Evolutionary conservation across 2,329 filamentous ascomycete species (phyloP), one percentile per base, ranked within the genome.

Genomic region (Stenocarpella maydis): DNA sequence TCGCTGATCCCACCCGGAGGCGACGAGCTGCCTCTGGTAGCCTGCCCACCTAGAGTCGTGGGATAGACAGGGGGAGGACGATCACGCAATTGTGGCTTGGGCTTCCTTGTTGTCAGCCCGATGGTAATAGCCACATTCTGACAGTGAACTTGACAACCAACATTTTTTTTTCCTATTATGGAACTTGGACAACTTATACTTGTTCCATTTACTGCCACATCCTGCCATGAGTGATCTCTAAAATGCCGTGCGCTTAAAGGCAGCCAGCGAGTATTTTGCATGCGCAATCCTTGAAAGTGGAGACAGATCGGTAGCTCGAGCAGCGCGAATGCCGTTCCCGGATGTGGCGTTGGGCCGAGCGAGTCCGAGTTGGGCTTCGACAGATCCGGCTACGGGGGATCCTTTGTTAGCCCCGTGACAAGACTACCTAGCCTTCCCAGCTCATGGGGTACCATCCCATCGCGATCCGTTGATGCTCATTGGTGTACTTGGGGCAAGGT

Each of bases 11-110:
- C 41, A n/a, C 8, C 31, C 17, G 26, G 43, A n/a, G 28, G 28
- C 21, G 12, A 28, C 31, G 31, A 34, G 9, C n/a, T 28, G 21
- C 19, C 50, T 28, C 34, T 28, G 55, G 52, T 9, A 43, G 53
- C 31, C 50, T 55, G 64, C 49, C 52, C 41, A 49, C 17, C 52
- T 10, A 14, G 21, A 39, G 50, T 17, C 41, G n/a, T 58, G 26
- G 64, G 64, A 24, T 41, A 34, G 41, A 55, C 52, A 49, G 24
- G 49, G 64, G 63, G 31, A 31, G 49, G 21, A 19, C 9, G n/a
- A 67, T 67, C 50, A 67, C 64, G 64, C 28, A 52, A 67, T 67
- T 39, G 64, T 67, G 64, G 64, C 64, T 67, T 55, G 64, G 37
- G 21, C 34, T 43, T 7, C 31, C 49, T 67, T 49, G 52, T 47